phyloP scores from a whole-genome alignment of 2,329 filamentous ascomycete genomes.

The Sclerotinia glacialis region DNA sequence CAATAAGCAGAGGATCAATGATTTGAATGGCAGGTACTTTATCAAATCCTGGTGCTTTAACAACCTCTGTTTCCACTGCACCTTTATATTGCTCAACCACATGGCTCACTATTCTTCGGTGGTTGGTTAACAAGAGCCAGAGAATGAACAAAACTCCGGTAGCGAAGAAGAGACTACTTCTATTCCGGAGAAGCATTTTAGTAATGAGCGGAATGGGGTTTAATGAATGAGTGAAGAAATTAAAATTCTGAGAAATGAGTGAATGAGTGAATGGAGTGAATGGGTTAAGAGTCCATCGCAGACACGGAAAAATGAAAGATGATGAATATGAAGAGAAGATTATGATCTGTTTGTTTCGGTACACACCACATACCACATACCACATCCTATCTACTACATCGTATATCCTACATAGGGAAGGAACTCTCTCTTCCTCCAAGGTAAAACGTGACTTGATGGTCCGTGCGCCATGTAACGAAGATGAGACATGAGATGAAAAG shows the following conservation, averaged over 20 bases:
- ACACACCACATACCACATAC: no score
- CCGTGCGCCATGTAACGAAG: background rate
- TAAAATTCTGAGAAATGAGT: background rate
- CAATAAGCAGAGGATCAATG: background rate
- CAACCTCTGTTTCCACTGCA: background rate
- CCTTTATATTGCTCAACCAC: constrained; percentile 15
- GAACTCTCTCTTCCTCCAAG: background rate
- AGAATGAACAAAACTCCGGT: background rate
- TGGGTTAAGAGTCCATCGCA: background rate
- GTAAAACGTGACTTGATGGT: background rate
- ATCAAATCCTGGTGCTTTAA: background rate
- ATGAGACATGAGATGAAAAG: background rate
- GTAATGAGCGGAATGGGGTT: background rate
- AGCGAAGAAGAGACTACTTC: constrained; percentile 13
- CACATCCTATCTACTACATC: no score
- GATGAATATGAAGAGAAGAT: background rate
- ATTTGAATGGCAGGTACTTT: background rate
- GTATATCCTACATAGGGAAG: background rate
- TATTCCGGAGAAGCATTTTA: constrained; percentile 16
- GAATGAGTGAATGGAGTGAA: background rate
- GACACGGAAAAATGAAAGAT: background rate
- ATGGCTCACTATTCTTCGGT: constrained; percentile 3
- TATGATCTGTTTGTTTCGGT: background rate
- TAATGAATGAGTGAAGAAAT: background rate
- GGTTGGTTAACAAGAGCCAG: constrained; percentile 15